Conservation (phyloP, 148 eudicot species). For the Suaeda aralocaspica region DNA sequence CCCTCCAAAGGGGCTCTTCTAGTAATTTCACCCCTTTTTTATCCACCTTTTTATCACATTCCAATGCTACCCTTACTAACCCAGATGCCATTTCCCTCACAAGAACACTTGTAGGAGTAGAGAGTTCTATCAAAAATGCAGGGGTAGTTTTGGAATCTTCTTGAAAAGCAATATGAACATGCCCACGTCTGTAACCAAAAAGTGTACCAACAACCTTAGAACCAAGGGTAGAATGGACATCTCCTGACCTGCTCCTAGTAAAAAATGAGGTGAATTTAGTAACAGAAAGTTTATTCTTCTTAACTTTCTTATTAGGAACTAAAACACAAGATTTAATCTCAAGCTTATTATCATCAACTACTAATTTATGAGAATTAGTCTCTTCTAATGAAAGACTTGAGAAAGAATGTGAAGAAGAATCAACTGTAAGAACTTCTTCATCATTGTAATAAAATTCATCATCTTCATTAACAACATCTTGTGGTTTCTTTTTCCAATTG, state of each 20-base stretch:
- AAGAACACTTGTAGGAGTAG: constrained; percentile 45
- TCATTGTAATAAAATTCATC: constrained; percentile 40
- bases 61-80: constrained; percentile 67
- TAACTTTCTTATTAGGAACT: neutral
- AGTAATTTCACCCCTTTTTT: constrained; percentile 43
- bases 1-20: constrained; percentile 88
- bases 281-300: constrained; percentile 35
- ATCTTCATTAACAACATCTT: constrained; percentile 11
- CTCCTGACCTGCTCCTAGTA: constrained; percentile 28
- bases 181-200: constrained; percentile 60
- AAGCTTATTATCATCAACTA: constrained; percentile 2
- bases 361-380: constrained; percentile 14
- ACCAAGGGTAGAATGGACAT: constrained; percentile 37
- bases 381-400: constrained; percentile 22
- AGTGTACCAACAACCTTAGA: constrained; percentile 57
- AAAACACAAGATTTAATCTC: constrained; percentile 24
- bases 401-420: constrained; percentile 44
- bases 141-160: constrained; percentile 39
- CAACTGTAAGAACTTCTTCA: constrained; percentile 29
- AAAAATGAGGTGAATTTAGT: constrained; percentile 55
- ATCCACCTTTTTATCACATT: constrained; percentile 49
- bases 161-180: constrained; percentile 63
- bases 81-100: constrained; percentile 76
- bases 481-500: constrained; percentile 49
- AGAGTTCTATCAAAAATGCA: constrained; percentile 49